Evolutionary conservation across 148 eudicot species (phyloP).

Genomic region (Vaccinium myrtillus): DNA sequence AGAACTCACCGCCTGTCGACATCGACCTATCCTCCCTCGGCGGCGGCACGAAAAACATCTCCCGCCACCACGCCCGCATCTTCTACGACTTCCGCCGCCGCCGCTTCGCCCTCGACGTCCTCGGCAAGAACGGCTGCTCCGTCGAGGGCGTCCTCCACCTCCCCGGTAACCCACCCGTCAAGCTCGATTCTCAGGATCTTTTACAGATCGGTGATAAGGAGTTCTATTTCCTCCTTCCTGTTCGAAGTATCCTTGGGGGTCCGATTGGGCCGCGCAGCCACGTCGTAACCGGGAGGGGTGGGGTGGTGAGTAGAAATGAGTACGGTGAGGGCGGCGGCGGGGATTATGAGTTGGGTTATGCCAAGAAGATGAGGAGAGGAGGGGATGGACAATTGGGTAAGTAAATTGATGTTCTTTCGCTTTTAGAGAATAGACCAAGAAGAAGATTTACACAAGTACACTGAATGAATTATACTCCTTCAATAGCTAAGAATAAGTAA

Average conservation of each 20-base stretch:
- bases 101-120: conserved; percentile 80
- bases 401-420: conserved; percentile 16
- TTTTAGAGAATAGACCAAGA: neutral
- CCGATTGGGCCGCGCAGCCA: conserved; percentile 42
- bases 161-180: conserved; percentile 72
- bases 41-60: conserved; percentile 97
- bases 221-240: conserved; percentile 76
- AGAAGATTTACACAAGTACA: neutral
- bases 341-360: conserved; percentile 29
- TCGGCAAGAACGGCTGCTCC: conserved; percentile 79
- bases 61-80: conserved; percentile 90
- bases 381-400: conserved; percentile 38
- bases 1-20: conserved; percentile 76
- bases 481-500: neutral
- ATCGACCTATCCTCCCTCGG: conserved; percentile 82
- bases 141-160: conserved; percentile 89
- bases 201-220: conserved; percentile 88
- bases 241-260: conserved; percentile 64
- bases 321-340: conserved; percentile 26
- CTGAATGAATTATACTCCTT: neutral
- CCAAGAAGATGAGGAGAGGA: conserved; percentile 32
- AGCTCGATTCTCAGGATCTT: conserved; percentile 77
- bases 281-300: conserved; percentile 16
- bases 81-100: conserved; percentile 92
- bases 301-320: conserved; percentile 44